These are phyloP conservation scores for Lachnellula subtilissima DNA, from an alignment of 2,329 filamentous ascomycete species.

Conservation along the genomic window DNA sequence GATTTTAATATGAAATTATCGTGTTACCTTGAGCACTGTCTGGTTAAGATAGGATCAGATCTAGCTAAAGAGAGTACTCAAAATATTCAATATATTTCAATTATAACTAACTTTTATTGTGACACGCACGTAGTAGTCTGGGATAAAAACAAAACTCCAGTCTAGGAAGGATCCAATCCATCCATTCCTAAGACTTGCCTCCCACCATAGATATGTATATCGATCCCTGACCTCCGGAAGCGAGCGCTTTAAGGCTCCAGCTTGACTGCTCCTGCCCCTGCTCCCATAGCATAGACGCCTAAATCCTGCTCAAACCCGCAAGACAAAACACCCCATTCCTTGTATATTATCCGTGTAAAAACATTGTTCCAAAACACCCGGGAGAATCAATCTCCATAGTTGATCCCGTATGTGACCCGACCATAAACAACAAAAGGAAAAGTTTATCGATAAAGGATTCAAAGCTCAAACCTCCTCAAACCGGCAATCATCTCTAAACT, in stretches of 20 bases:
- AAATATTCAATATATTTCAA: no score
- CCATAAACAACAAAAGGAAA: background rate
- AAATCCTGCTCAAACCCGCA: no score
- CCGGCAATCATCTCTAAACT: constrained; percentile 27
- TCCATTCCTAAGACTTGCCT: no score
- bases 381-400: background rate
- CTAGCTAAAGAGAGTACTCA: no score
- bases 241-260: background rate
- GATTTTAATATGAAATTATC: no score
- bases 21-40: no score
- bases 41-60: no score
- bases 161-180: background rate
- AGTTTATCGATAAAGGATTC: background rate
- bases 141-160: background rate
- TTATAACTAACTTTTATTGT: no score
- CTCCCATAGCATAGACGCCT: no score
- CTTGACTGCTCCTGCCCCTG: no score
- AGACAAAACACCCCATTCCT: no score
- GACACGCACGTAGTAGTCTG: no score
- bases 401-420: background rate
- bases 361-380: background rate
- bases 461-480: constrained; percentile 24
- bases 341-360: background rate
- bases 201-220: background rate
- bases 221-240: background rate